Base-by-base conservation (phyloP, 2,329 filamentous ascomycete species). In the Aspergillus sp. region DNA sequence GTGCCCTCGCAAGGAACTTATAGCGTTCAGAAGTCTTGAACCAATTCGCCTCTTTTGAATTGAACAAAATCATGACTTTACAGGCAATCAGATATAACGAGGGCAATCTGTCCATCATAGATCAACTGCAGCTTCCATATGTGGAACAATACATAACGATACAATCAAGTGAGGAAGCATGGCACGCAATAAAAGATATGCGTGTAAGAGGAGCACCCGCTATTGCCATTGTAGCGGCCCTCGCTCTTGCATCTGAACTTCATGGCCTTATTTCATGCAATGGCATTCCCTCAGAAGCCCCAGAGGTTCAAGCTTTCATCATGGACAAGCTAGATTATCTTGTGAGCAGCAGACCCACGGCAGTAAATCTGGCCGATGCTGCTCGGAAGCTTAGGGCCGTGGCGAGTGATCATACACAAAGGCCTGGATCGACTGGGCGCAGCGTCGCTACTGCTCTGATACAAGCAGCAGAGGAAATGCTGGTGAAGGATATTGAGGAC, bases 211-310 rank as follows among this genome's bases (percentile, higher is more conserved):
- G 91, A 42, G 95, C 95, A 5, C 95, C 95, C 0, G 95, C 95
- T 49, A 99, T 99, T 75, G 95, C 95, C 48, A 98, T 99, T 65
- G 95, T 99, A n/a, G 95, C 95, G 21, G 91, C 90, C 19, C 84
- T 99, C 36, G 89, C 91, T 2, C 85, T 97, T 38, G 93, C 92
- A 1, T 91, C 96, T 8, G 94, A 98, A 75, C 78, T 98, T 8
- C 81, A 87, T 54, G 84, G 70, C 61, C 78, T 76, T 7, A 57
- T 68, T 7, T 53, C 65, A 2, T 42, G 65, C 21, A 66, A 68
- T 15, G 81, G 80, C 65, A 67, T 83, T 5, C 78, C 84, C 1
- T 64, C 77, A 36, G 75, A 80, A 3, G 83, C 85, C 0, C 86
- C 90, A 51, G 84, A 90, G 53, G 85, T 93, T 48, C 77, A 77